A percentile compares a stretch with the other conserved stretches of the same genome.
These are phyloP conservation scores for Lophiostoma macrostomum DNA, from an alignment of 495 filamentous ascomycete species.

Conservation along the genomic window DNA sequence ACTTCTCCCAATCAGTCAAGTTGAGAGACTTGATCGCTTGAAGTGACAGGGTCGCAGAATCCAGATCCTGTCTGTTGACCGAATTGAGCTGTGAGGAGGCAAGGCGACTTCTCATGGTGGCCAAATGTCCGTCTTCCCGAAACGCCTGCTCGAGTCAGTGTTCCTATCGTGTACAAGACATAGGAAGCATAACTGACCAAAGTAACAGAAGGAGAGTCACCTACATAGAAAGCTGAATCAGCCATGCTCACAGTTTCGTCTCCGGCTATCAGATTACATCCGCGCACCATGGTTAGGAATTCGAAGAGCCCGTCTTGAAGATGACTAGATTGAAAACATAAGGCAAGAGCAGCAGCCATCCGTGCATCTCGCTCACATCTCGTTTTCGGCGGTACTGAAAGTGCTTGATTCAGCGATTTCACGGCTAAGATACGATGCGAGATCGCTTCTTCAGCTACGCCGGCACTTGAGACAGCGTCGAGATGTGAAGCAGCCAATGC, in stretches of 20 bases:
- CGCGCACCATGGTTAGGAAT: constrained; percentile 62
- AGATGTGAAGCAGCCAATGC: constrained; percentile 36
- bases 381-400: constrained; percentile 26
- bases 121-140: constrained; percentile 26
- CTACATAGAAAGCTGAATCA: constrained; percentile 48
- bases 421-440: constrained; percentile 32
- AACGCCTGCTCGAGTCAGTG: constrained; percentile 21
- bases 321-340: constrained; percentile 58
- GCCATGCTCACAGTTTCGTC: constrained; percentile 47
- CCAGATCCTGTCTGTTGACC: constrained; percentile 20
- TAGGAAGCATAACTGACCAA: not conserved
- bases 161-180: not conserved
- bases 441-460: constrained; percentile 30
- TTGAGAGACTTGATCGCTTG: constrained; percentile 15
- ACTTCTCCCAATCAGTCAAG: constrained; percentile 23
- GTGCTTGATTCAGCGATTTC: constrained; percentile 32
- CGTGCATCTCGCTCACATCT: constrained; percentile 31
- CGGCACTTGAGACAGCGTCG: constrained; percentile 24
- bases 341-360: constrained; percentile 57
- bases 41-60: constrained; percentile 27
- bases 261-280: constrained; percentile 53
- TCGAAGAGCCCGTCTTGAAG: constrained; percentile 60
- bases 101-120: constrained; percentile 30
- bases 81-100: constrained; percentile 2
- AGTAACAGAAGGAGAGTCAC: constrained; percentile 27